Conservation (phyloP, 1,284 basidiomycete genomes). For the Rhodotorula sp. region DNA sequence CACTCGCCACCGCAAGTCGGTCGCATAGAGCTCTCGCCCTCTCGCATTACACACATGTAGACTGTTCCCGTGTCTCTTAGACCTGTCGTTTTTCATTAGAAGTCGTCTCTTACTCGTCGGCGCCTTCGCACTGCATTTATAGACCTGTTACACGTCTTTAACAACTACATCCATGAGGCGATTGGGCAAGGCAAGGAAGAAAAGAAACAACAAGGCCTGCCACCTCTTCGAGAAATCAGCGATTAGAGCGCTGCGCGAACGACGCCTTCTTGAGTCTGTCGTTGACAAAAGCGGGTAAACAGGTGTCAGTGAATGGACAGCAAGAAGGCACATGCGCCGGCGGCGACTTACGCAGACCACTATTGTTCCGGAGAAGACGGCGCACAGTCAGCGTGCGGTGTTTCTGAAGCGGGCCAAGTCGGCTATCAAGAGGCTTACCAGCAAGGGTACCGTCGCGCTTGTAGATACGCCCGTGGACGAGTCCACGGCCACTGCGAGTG, state of each 20-base stretch:
- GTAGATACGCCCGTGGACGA: slow-evolving; percentile 36
- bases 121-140: no score
- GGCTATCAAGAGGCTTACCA: not conserved
- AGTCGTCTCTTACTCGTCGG: no score
- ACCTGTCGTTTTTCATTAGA: no score
- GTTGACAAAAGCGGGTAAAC: not conserved
- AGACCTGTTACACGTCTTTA: no score
- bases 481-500: slow-evolving; percentile 27
- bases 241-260: slow-evolving; percentile 27
- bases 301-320: not conserved
- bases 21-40: not conserved
- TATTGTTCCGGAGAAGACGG: not conserved
- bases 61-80: no score
- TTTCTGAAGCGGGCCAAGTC: accelerated
- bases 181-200: no score
- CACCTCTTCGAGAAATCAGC: no score
- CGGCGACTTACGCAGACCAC: slow-evolving; percentile 27
- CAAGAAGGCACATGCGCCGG: not conserved
- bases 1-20: slow-evolving; percentile 45
- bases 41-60: not conserved
- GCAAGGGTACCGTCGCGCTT: slow-evolving; percentile 32
- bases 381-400: not conserved
- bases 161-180: no score
- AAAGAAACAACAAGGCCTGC: not conserved
- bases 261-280: slow-evolving; percentile 36